A percentile compares a stretch with the other conserved stretches of the same genome.
Evolutionary conservation across 805 yeast genomes (phyloP).

Genomic region (Saccharomyces cerevisiae): DNA sequence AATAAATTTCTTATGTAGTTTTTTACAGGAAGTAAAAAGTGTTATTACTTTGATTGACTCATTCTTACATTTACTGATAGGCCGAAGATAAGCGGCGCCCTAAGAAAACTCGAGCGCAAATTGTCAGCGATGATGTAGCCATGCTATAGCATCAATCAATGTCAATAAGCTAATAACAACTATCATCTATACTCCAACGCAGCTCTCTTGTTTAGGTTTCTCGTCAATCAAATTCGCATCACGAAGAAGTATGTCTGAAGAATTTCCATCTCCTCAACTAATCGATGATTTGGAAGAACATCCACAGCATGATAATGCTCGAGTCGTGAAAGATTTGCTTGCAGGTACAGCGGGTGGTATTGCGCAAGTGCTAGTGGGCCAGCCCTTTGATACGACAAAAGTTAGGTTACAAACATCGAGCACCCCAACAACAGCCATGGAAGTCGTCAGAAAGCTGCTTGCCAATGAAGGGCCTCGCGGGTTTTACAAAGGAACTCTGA

Average conservation of each 20-base stretch:
- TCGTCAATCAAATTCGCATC: background rate
- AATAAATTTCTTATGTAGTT: background rate
- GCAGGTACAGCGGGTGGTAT: slow-evolving; percentile 96
- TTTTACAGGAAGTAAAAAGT: background rate
- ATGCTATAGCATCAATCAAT: background rate
- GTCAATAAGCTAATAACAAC: background rate
- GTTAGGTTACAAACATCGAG: slow-evolving; percentile 85
- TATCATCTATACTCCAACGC: background rate
- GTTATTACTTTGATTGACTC: background rate
- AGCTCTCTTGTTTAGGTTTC: background rate
- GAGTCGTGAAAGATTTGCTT: slow-evolving; percentile 64
- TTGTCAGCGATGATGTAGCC: background rate
- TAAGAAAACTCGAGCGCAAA: background rate
- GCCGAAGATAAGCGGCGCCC: background rate
- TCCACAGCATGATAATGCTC: slow-evolving; percentile 13
- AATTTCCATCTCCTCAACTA: slow-evolving; percentile 25
- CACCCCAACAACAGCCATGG: slow-evolving; percentile 62
- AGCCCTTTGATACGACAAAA: slow-evolving; percentile 92
- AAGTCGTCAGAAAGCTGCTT: slow-evolving; percentile 65
- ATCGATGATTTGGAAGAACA: slow-evolving; percentile 24
- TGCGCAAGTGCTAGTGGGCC: slow-evolving; percentile 91
- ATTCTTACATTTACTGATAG: background rate
- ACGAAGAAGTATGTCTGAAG: slow-evolving; percentile 28
- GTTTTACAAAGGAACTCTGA: slow-evolving; percentile 86
- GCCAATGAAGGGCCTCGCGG: slow-evolving; percentile 77